Conservation (phyloP, 345 rosid species). For the Camelina sativa region DNA sequence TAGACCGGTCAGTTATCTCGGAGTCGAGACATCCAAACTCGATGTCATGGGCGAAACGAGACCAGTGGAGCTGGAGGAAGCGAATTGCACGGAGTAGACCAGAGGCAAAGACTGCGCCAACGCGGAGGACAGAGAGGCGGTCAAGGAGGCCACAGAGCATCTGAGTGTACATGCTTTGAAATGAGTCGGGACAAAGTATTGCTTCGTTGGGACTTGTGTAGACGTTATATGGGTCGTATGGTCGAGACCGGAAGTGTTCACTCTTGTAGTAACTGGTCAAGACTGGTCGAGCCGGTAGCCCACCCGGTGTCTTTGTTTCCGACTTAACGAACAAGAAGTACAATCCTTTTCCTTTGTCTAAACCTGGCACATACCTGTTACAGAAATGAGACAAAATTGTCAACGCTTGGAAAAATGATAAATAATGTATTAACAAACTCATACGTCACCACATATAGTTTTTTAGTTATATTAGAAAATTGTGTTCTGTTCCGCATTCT, state of each 20-base stretch:
- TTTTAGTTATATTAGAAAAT: background rate
- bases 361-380: slow-evolving; percentile 76
- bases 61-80: slow-evolving; percentile 88
- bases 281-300: slow-evolving; percentile 85
- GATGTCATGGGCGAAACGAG: slow-evolving; percentile 62
- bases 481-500: background rate
- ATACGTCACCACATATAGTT: background rate
- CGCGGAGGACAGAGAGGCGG: slow-evolving; percentile 77
- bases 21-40: slow-evolving; percentile 59
- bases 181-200: slow-evolving; percentile 84
- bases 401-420: slow-evolving; percentile 34
- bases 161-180: slow-evolving; percentile 96
- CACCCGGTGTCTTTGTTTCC: slow-evolving; percentile 88
- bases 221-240: slow-evolving; percentile 80
- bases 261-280: slow-evolving; percentile 97
- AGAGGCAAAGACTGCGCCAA: slow-evolving; percentile 92
- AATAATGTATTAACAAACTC: background rate
- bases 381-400: slow-evolving; percentile 11
- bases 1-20: slow-evolving; percentile 56
- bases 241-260: slow-evolving; percentile 83
- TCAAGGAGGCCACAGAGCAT: slow-evolving; percentile 89
- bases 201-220: slow-evolving; percentile 96
- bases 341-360: slow-evolving; percentile 92
- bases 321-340: slow-evolving; percentile 89
- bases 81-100: slow-evolving; percentile 89